Evolutionary conservation across 495 filamentous ascomycete genomes (phyloP), one percentile per base, ranked within the genome.

Genomic region (Podospora appendiculata): DNA sequence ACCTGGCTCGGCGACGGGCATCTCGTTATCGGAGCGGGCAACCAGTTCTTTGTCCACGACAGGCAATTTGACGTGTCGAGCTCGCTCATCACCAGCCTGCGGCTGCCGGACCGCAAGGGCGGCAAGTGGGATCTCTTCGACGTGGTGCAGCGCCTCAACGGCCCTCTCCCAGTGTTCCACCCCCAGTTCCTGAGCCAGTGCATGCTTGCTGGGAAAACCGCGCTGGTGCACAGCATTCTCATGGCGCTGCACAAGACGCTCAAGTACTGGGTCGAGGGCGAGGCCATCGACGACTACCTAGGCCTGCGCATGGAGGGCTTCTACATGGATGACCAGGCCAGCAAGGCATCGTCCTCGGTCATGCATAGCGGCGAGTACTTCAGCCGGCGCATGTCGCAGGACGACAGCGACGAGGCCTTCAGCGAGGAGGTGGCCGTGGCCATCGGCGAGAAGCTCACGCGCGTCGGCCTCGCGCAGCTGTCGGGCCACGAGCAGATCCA

Each of bases 101-200:
- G 83, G 19, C 74, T 89, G 41, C 78, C 85, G 11, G 67, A 73
- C 48, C 59, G 67, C 9, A 73, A 71, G 41, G 59, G 61, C 9
- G 67, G 64, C 63, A 59, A 35, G 8, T 66, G 77, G 61, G 84
- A 92, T 60, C 66, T 96, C 12, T 95, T 94, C 57, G 83, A 89
- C 7, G 78, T 91, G 11, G 86, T 95, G 25, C 84, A 85, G 50
- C 73, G 85, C 44, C 68, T 97, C 39, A 96, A 96, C 61, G 89
- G 89, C 0, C 88, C 90, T 13, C 72, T 96, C 33, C 92, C 94
- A 6, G 80, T 94, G 8, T 99, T 91, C 61, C 93, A 99, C 58
- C 94, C 94, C 8, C 89, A 95, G 59, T 89, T 95, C 55, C 66
- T 99, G 8, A 84, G 86, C 52, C 90, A 96, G 64, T 90, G 88